These are phyloP conservation scores for Suillus occidentalis DNA, from an alignment of 768 basidiomycete genomes.

Conservation along the genomic window DNA sequence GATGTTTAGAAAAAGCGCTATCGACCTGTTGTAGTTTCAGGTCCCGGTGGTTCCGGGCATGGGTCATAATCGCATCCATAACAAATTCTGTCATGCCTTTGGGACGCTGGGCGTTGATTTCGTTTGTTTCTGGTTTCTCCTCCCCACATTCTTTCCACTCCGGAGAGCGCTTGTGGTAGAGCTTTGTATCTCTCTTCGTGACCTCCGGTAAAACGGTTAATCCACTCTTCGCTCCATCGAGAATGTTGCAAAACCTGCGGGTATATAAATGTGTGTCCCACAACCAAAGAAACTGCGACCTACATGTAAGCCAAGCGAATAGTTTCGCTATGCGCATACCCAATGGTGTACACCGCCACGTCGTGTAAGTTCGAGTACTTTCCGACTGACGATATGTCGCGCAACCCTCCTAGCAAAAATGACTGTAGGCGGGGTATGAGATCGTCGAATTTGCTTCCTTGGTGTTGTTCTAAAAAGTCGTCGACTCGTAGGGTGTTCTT, in stretches of 20 bases:
- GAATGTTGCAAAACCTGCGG: constrained; percentile 48
- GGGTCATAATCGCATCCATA: constrained; percentile 30
- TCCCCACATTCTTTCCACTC: constrained; percentile 23
- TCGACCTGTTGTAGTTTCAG: constrained; percentile 9
- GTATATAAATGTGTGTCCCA: neutral
- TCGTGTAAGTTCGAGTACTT: constrained; percentile 59
- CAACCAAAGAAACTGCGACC: constrained; percentile 18
- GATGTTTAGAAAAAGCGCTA: neutral
- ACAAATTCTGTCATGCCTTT: constrained; percentile 20
- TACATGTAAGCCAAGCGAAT: constrained; percentile 56
- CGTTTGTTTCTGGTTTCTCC: constrained; percentile 5
- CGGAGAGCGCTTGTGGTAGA: constrained; percentile 28
- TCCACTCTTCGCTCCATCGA: constrained; percentile 66
- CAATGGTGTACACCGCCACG: constrained; percentile 48
- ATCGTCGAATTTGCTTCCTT: neutral
- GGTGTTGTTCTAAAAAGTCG: constrained; percentile 3
- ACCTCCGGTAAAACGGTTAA: constrained; percentile 39
- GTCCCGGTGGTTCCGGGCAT: constrained; percentile 7
- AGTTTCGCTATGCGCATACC: constrained; percentile 51
- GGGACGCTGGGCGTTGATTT: constrained; percentile 13
- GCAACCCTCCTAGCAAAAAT: constrained; percentile 51
- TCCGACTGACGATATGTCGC: constrained; percentile 47
- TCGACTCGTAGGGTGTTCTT: constrained; percentile 6
- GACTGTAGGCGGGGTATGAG: constrained; percentile 42
- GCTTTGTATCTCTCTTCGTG: constrained; percentile 29